Conservation (phyloP, 1,139 yeast species). For the Hyphopichia wangnamkhiaoensis region DNA sequence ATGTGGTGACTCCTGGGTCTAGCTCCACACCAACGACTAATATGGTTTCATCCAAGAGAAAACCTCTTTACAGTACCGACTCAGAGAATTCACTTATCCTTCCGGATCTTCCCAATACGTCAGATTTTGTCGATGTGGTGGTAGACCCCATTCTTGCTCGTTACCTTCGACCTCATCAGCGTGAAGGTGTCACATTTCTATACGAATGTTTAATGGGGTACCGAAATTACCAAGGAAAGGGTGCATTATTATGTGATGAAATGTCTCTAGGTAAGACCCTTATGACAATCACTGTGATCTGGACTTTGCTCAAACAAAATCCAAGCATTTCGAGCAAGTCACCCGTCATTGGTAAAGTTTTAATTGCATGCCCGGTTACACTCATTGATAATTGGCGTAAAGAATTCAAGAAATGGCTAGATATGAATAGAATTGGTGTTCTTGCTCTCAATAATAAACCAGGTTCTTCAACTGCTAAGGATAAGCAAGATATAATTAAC, state of each 20-base stretch:
- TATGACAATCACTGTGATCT: slow-evolving; percentile 77
- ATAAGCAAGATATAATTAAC: slow-evolving; percentile 56
- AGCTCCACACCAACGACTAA: background rate
- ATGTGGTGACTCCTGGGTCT: background rate
- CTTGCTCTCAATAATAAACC: slow-evolving; percentile 52
- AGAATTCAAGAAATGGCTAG: slow-evolving; percentile 92
- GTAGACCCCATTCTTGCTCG: slow-evolving; percentile 67
- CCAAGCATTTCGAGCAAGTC: slow-evolving; percentile 43
- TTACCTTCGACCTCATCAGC: slow-evolving; percentile 76
- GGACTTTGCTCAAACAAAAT: slow-evolving; percentile 80
- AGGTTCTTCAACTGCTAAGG: slow-evolving; percentile 40
- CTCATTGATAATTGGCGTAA: slow-evolving; percentile 83
- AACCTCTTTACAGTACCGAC: slow-evolving; percentile 8
- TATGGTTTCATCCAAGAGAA: background rate
- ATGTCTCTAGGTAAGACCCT: slow-evolving; percentile 97
- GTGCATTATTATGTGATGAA: slow-evolving; percentile 91
- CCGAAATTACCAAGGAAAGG: slow-evolving; percentile 53
- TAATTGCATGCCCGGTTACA: slow-evolving; percentile 92
- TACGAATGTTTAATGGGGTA: slow-evolving; percentile 82
- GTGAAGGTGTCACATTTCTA: slow-evolving; percentile 77
- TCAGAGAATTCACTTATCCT: slow-evolving; percentile 8
- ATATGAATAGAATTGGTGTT: slow-evolving; percentile 60
- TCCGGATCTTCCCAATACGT: slow-evolving; percentile 11
- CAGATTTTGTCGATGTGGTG: slow-evolving; percentile 51
- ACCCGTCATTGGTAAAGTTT: slow-evolving; percentile 54